These are phyloP conservation scores for Penicillium sclerotigenum DNA, from an alignment of 2,329 filamentous ascomycete species.

Conservation along the genomic window DNA sequence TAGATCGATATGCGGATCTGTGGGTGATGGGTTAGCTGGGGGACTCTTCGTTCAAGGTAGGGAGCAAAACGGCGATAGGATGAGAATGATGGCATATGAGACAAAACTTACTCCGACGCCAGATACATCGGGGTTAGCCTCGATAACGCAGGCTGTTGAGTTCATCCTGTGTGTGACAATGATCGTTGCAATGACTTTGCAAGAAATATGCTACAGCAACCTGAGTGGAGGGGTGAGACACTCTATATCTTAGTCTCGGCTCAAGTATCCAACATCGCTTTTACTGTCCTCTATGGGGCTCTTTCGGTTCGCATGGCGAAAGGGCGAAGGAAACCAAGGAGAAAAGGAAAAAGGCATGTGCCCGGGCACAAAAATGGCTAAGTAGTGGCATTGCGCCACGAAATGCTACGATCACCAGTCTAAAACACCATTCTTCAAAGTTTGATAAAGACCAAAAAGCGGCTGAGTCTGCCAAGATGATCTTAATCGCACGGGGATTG, in stretches of 20 bases:
- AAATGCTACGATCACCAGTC: neutral
- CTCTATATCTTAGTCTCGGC: neutral
- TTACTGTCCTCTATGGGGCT: neutral
- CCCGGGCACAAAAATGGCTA: conserved; percentile 1
- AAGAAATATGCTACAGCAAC: neutral
- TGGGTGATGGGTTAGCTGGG: neutral
- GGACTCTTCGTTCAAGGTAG: neutral
- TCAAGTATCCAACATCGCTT: neutral
- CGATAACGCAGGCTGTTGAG: conserved; percentile 14
- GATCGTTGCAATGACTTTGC: neutral
- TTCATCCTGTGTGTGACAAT: conserved; percentile 7
- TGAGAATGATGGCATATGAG: neutral
- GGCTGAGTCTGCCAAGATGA: neutral
- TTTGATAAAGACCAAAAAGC: neutral
- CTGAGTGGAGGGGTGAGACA: neutral
- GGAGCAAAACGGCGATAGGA: neutral
- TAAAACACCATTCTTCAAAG: neutral
- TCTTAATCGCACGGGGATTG: conserved; percentile 7
- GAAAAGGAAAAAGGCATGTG: neutral
- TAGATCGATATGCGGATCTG: conserved; percentile 21
- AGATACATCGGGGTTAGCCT: conserved; percentile 17
- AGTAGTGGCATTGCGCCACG: conserved; percentile 3
- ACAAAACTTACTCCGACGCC: conserved; percentile 13
- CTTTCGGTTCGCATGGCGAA: neutral
- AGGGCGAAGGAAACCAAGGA: neutral